A percentile compares a stretch with the other conserved stretches of the same genome.
Conservation (phyloP, 2,329 filamentous ascomycete species). For the Cercospora sp. region DNA sequence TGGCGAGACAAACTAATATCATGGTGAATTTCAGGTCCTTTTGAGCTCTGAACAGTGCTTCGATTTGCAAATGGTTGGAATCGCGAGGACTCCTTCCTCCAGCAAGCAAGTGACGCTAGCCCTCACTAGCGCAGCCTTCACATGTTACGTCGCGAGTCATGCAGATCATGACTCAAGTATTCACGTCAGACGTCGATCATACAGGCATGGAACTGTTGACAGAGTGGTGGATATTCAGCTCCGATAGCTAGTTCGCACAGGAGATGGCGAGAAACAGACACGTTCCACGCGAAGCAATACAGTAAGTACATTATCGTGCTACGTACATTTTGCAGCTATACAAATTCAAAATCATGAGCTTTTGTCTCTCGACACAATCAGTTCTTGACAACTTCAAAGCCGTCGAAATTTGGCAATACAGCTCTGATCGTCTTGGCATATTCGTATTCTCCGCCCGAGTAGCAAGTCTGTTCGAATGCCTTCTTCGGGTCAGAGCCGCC, state of each 20-base stretch:
- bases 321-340: not conserved
- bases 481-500: slow-evolving; percentile 29
- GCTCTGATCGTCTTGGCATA: slow-evolving; percentile 35
- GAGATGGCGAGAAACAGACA: not conserved
- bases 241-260: not conserved
- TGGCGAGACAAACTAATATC: no score
- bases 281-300: not conserved
- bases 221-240: no score
- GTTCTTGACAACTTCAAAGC: slow-evolving; percentile 31
- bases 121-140: not conserved
- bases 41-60: not conserved
- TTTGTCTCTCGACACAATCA: not conserved
- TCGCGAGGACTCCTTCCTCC: not conserved
- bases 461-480: slow-evolving; percentile 35
- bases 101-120: not conserved
- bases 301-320: not conserved
- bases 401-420: slow-evolving; percentile 30
- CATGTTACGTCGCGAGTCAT: not conserved
- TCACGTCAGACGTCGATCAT: not conserved
- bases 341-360: not conserved
- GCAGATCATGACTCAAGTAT: not conserved
- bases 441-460: slow-evolving; percentile 34
- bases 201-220: not conserved
- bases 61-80: not conserved
- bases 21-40: no score